Percentiles rank a stretch among this genome's conserved stretches.
These are phyloP conservation scores for Cystobasidiopsis lactophilus DNA, from an alignment of 768 basidiomycete genomes.

Conservation along the genomic window DNA sequence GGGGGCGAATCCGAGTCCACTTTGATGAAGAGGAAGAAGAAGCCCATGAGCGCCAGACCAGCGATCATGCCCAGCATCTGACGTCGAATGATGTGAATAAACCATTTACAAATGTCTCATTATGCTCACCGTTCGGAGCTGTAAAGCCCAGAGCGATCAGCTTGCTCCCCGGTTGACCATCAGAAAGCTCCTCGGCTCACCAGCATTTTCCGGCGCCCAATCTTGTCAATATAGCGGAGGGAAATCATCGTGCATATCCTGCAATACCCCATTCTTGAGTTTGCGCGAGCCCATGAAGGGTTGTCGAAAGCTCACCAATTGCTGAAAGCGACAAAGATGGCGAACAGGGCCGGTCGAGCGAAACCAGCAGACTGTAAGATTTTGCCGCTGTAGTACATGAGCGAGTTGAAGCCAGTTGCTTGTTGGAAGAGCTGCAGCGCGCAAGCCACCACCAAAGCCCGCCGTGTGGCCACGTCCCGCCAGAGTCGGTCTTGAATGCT, in stretches of 20 bases:
- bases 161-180: background rate
- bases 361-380: slow-evolving; percentile 11
- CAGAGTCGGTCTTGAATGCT: background rate
- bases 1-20: background rate
- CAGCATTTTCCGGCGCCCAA: slow-evolving; percentile 9
- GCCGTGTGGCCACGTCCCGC: background rate
- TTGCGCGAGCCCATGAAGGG: background rate
- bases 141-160: background rate
- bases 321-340: slow-evolving; percentile 12
- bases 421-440: slow-evolving; percentile 14
- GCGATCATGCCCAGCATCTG: slow-evolving; percentile 11
- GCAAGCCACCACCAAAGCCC: slow-evolving; percentile 10
- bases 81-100: too few species aligned
- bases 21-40: slow-evolving; percentile 11
- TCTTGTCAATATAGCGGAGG: slow-evolving; percentile 9
- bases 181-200: background rate
- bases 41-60: slow-evolving; percentile 10
- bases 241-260: slow-evolving; percentile 12
- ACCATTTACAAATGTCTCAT: too few species aligned
- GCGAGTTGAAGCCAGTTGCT: background rate
- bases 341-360: slow-evolving; percentile 8
- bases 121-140: slow-evolving; percentile 8
- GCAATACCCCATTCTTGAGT: background rate
- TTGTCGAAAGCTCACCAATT: slow-evolving; percentile 1
- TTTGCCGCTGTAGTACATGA: slow-evolving; percentile 14